Evolutionary conservation across 2,329 filamentous ascomycete species (phyloP).

Genomic region (Venturia carpophila): DNA sequence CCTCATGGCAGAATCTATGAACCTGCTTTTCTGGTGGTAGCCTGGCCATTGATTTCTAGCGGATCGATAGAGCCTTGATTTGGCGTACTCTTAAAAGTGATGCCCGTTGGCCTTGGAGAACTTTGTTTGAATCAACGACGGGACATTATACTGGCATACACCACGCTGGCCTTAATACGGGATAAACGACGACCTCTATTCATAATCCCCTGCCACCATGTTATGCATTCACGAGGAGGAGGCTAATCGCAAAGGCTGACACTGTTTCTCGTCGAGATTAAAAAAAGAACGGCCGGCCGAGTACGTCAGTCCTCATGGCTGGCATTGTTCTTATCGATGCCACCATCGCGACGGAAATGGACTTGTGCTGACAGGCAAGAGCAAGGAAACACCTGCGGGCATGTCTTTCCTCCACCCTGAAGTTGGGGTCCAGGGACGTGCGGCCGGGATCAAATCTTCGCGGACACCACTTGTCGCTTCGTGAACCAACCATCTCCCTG

Average conservation of each 20-base stretch:
- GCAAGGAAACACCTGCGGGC: background rate
- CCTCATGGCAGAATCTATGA: background rate
- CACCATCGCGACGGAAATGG: background rate
- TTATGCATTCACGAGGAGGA: background rate
- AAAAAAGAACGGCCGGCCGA: background rate
- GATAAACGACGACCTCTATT: background rate
- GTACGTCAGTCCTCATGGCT: background rate
- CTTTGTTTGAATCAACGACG: too few relatives aligned
- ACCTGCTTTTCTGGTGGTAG: background rate
- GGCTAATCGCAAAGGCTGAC: background rate
- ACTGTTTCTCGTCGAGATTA: background rate
- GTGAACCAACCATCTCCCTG: constrained; percentile 4
- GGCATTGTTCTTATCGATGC: background rate
- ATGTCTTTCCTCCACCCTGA: background rate
- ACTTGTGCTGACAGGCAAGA: background rate
- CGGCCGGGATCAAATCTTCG: background rate
- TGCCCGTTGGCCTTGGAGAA: too few relatives aligned
- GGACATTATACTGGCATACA: too few relatives aligned
- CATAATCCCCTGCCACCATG: background rate
- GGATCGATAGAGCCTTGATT: background rate
- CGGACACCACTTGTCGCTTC: constrained; percentile 4
- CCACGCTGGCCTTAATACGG: background rate
- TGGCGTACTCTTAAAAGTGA: too few relatives aligned
- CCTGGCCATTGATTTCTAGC: background rate
- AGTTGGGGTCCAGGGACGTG: background rate